Conservation (phyloP, 495 filamentous ascomycete species). For the Platismatia glauca region DNA sequence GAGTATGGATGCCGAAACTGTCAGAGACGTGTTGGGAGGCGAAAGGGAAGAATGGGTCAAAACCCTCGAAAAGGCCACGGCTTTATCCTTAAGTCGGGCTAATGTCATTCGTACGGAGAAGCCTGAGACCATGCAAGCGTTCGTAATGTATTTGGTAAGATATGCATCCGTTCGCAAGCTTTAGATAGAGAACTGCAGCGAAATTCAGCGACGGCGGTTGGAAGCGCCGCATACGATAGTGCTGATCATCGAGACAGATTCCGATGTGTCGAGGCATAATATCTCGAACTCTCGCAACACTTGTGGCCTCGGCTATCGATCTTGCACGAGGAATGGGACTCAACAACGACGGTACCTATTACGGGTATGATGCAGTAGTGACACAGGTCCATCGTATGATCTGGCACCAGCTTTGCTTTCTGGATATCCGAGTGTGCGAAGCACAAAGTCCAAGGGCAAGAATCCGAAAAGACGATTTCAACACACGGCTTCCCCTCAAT, state of each 20-base stretch:
- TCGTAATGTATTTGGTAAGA: constrained; percentile 37
- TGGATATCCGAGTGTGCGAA: constrained; percentile 70
- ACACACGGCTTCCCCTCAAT: constrained; percentile 58
- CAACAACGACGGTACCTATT: constrained; percentile 53
- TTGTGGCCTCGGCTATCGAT: constrained; percentile 59
- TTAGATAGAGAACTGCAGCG: neutral
- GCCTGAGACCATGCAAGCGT: constrained; percentile 62
- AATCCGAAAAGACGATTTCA: constrained; percentile 63
- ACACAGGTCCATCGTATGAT: constrained; percentile 64
- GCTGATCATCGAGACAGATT: constrained; percentile 36
- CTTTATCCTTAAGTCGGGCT: constrained; percentile 54
- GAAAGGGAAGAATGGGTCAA: constrained; percentile 45
- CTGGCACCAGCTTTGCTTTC: constrained; percentile 67
- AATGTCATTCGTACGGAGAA: constrained; percentile 62
- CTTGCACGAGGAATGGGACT: constrained; percentile 70
- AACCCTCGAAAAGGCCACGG: constrained; percentile 53
- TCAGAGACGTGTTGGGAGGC: constrained; percentile 41
- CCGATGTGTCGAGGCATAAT: constrained; percentile 61
- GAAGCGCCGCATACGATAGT: neutral
- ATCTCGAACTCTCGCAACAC: constrained; percentile 59
- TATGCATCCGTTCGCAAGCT: constrained; percentile 2
- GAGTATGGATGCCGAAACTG: constrained; percentile 47
- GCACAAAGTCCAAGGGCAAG: constrained; percentile 59
- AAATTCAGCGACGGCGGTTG: neutral
- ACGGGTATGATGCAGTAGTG: constrained; percentile 53